Evolutionary conservation across 129 eudicot species (phyloP), one percentile per base, ranked within the genome.

Genomic region (Lactuca sativa): DNA sequence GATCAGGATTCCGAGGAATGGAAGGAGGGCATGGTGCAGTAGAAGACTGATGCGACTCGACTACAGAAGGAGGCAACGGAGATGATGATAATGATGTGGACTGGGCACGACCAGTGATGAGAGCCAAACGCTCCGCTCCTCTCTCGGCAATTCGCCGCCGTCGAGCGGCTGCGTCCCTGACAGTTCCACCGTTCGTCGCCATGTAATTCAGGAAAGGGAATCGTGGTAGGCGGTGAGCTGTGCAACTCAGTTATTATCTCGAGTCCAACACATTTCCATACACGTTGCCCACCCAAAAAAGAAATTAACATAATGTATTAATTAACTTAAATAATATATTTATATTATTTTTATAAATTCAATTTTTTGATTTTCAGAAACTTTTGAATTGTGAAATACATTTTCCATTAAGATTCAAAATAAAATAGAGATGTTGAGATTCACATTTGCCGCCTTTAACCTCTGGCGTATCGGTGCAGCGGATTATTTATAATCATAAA

Each of bases 51-150:
- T 53, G 37, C n/a, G 78, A 56, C 62, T 59, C 51, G 17, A 48
- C 36, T 52, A 11, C 60, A 36, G 74, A 59, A 38, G 52, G 63
- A 51, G 43, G 67, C 7, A 34, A 38, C n/a, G 83, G 52, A 25
- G 82, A 61, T 16, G 75, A 12, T 59, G 90, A 61, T 16, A 70
- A 12, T 59, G 90, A 79, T 11, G 78, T 53, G 70, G 68, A 62
- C 9, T 81, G 79, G 41, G 72, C 75, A 11, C 90, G 97, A 76
- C 97, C 97, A 17, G 97, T 83, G 47, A 91, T 91, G 58, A 91
- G 89, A 43, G 97, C 97, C 18, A 91, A 73, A n/a, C 97, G 92
- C 70, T 91, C 97, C 16, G 92, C 64, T 56, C 97, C 96, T 73
- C 86, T 76, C 21, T 83, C 92, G 13, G 76, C 65, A 7, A 91